Conservation (phyloP, 805 yeast species). For the Debaryomyces hansenii region DNA sequence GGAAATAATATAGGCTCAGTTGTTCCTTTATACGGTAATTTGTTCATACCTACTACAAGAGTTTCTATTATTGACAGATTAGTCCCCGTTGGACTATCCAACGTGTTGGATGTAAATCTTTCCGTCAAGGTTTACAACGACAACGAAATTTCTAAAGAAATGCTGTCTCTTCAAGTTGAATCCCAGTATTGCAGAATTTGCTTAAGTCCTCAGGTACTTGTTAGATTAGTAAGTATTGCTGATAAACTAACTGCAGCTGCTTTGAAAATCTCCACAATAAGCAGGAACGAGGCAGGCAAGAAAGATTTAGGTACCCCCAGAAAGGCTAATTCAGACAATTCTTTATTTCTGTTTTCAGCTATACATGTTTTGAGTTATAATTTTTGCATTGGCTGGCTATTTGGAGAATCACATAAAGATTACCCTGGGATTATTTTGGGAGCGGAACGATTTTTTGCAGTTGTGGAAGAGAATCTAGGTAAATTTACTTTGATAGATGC, state of each 20-base stretch:
- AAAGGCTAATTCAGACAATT: neutral
- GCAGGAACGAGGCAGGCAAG: neutral
- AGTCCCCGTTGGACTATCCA: slow-evolving; percentile 43
- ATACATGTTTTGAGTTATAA: slow-evolving; percentile 62
- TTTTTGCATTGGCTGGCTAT: slow-evolving; percentile 78
- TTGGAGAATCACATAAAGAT: slow-evolving; percentile 44
- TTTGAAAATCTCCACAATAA: neutral
- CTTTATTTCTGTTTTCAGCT: slow-evolving; percentile 39
- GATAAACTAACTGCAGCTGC: slow-evolving; percentile 19
- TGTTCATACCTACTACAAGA: slow-evolving; percentile 42
- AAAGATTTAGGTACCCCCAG: neutral
- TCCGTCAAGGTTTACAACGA: slow-evolving; percentile 44
- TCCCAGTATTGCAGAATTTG: slow-evolving; percentile 61
- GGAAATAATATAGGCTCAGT: slow-evolving; percentile 1
- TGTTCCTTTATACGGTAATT: slow-evolving; percentile 38
- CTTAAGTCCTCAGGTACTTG: slow-evolving; percentile 51
- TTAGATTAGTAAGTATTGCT: slow-evolving; percentile 34
- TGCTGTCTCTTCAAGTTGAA: slow-evolving; percentile 54
- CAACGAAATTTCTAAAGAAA: slow-evolving; percentile 16
- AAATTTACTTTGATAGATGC: slow-evolving; percentile 68
- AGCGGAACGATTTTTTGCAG: slow-evolving; percentile 68
- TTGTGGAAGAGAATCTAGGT: slow-evolving; percentile 61
- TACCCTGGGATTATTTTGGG: slow-evolving; percentile 80
- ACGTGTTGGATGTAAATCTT: slow-evolving; percentile 45
- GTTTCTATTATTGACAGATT: slow-evolving; percentile 38